Evolutionary conservation across 768 basidiomycete species (phyloP), one percentile per base, ranked within the genome.

Genomic region (Punctularia strigosozonata): DNA sequence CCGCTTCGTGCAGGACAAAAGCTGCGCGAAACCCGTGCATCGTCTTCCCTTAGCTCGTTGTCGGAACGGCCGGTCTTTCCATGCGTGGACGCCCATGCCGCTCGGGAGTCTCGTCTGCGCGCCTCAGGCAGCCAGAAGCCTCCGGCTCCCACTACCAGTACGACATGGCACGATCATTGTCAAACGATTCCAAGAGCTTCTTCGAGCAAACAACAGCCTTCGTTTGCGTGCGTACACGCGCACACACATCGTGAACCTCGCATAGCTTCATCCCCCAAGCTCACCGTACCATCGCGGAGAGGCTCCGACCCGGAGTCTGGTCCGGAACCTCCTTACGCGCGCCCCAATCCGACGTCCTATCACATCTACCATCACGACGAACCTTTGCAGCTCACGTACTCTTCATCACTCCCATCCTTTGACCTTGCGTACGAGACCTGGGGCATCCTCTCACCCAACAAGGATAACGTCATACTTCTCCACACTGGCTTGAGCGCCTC

Each of bases 381-480:
- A 2, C 78, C 84, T 0, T 62, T 94, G n/a, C 65, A 69, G 1
- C 69, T 94, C 21, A 69, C 76, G 4, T 79, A 78, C 46, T 44
- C 64, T 2, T 48, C 56, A 2, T 63, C 72, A 2, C 67, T 94
- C 0, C 74, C 80, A 1, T 62, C 76, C 5, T 80, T 90, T 48
- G 75, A 88, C 47, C 73, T 98, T 42, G 95, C 95, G 1, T 99
- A 98, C 68, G 95, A 99, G 64, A 88, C 95, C 0, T 99, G 95
- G 95, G 95, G 95, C 2, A 75, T 74, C 2, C 80, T 98, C 31
- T 84, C 85, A 18, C 65, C 81, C 0, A 49, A 62, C 5, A 71
- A 68, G 31, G 81, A 89, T 57, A 98, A 99, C 53, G 94, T 73
- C 36, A 91, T 99, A 36, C 77, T 99, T 10, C 72, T 99, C 8